Base-by-base conservation (phyloP, 495 filamentous ascomycete genomes). In the Daldinia concentrica region DNA sequence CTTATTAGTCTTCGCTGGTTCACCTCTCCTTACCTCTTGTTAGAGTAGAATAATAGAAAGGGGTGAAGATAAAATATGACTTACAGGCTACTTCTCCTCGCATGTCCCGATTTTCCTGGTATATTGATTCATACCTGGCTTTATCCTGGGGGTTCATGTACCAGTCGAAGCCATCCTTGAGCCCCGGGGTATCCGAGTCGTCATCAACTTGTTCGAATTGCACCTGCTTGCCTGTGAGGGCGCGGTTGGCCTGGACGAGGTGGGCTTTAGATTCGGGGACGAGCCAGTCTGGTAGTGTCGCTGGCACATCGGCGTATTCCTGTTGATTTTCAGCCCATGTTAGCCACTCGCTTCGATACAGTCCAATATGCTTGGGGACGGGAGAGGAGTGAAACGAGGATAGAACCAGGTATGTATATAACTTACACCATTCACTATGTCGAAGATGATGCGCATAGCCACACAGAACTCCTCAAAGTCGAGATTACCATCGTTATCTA, bases 391-490 rank as follows among this genome's bases (percentile, higher is more conserved):
- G 8, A 29, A 15, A 15, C 5, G 3, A 29, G 19, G 11, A 22
- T 39, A 48, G 45, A 22, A 32, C 11, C 29, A 52, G 19, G 29
- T 37, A 58, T 41, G 26, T 27, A 12, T 3, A 34, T 41, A 52
- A 85, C 90, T 71, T 83, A 96, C 93, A 74, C 95, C 95, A 80
- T 99, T 99, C 36, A 98, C 90, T 55, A 98, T 77, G 79, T 99
- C 95, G 77, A 97, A 99, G 59, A 98, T 97, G 61, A 99, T 81
- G 78, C 95, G 86, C 96, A 99, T 98, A 26, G 95, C 95, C 52
- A 99, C 95, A 77, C 95, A 99, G 79, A 99, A 99, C 83, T 99
- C 95, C 81, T 98, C 95, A 82, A 99, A 99, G 82, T 99, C 95
- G 34, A 99, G 82, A 78, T 94, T 96, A 39, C 95, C 95, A 82